These are phyloP conservation scores for Diaporthe citri DNA, from an alignment of 2,329 filamentous ascomycete species.

Conservation along the genomic window DNA sequence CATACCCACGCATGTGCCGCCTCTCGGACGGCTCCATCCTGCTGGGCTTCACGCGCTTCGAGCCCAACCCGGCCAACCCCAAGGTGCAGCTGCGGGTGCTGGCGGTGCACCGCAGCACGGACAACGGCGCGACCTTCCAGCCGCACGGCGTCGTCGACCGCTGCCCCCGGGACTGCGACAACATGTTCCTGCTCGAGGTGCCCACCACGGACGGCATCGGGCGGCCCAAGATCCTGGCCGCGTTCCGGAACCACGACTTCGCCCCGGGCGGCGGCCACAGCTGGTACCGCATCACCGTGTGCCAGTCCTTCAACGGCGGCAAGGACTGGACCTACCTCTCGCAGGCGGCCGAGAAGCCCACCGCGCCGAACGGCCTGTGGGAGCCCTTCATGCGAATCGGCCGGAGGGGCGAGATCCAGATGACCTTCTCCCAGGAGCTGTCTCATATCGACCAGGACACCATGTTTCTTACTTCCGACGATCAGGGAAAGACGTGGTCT, in stretches of 20 bases:
- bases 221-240: constrained; percentile 54
- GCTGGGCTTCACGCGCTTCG: constrained; percentile 57
- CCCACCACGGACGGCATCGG: constrained; percentile 43
- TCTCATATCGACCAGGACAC: constrained; percentile 61
- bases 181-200: constrained; percentile 59
- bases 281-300: constrained; percentile 63
- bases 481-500: constrained; percentile 59
- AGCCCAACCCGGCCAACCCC: constrained; percentile 41
- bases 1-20: constrained; percentile 60
- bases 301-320: constrained; percentile 58
- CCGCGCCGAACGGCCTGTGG: constrained; percentile 55
- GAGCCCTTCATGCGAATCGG: constrained; percentile 61
- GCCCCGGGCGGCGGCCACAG: constrained; percentile 10
- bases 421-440: constrained; percentile 61
- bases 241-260: constrained; percentile 57
- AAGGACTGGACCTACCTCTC: constrained; percentile 57
- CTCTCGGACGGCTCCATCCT: constrained; percentile 60
- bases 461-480: constrained; percentile 58
- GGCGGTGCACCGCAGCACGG: constrained; percentile 57
- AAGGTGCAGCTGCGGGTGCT: constrained; percentile 51
- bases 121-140: constrained; percentile 56
- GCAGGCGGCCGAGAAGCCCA: constrained; percentile 56
- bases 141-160: constrained; percentile 58
- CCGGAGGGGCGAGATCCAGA: constrained; percentile 51
- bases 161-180: constrained; percentile 59